Conservation (phyloP, 208 protist genomes). For the Herpetomonas tarakana region DNA sequence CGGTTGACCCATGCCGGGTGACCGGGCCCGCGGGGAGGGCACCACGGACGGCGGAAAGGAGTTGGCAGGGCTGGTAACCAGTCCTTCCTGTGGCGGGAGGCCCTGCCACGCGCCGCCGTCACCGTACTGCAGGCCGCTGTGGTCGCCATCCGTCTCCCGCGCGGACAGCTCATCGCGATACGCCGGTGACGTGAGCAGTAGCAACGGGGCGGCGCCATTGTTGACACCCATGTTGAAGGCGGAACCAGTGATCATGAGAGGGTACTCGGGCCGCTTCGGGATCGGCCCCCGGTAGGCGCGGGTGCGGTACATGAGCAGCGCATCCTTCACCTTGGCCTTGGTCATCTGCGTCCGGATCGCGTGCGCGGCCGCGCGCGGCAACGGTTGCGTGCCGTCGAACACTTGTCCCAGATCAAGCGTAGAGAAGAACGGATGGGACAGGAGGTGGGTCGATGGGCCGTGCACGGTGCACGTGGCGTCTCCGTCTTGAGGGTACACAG, state of each 20-base stretch:
- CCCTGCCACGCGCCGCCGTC: background rate
- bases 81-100: slow-evolving; percentile 12
- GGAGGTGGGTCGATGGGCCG: slow-evolving; percentile 27
- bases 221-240: slow-evolving; percentile 33
- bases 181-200: slow-evolving; percentile 28
- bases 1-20: slow-evolving; percentile 7
- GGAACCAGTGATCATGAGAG: slow-evolving; percentile 47
- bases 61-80: slow-evolving; percentile 26
- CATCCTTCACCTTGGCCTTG: slow-evolving; percentile 43
- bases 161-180: slow-evolving; percentile 19
- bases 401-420: slow-evolving; percentile 34
- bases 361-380: slow-evolving; percentile 35
- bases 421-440: slow-evolving; percentile 71
- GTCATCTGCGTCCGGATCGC: slow-evolving; percentile 35
- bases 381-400: slow-evolving; percentile 59
- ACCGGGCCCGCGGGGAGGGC: slow-evolving; percentile 26
- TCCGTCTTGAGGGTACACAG: slow-evolving; percentile 25
- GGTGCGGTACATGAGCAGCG: slow-evolving; percentile 45
- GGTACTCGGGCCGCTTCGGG: slow-evolving; percentile 18
- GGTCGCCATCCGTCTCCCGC: slow-evolving; percentile 16
- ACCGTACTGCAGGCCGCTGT: too few relatives aligned
- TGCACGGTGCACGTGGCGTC: slow-evolving; percentile 34
- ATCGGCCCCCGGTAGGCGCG: slow-evolving; percentile 28
- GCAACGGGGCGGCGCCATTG: slow-evolving; percentile 20
- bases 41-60: slow-evolving; percentile 11